These are phyloP conservation scores for Malus hybrid DNA, from an alignment of 331 rosid species.

Conservation along the genomic window DNA sequence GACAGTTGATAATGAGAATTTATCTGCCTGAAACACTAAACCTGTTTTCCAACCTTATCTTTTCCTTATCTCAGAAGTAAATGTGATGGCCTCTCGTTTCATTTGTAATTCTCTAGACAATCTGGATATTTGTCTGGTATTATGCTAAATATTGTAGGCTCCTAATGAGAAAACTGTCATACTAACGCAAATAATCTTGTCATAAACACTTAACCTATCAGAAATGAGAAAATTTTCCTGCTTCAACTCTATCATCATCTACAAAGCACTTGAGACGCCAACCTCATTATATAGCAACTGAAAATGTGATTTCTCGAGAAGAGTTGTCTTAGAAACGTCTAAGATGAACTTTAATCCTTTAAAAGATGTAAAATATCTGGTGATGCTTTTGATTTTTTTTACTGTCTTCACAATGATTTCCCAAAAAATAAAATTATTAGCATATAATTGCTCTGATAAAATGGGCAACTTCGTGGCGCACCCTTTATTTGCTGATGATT, in stretches of 20 bases:
- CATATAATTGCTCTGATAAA: neutral
- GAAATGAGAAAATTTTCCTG: neutral
- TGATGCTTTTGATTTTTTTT: neutral
- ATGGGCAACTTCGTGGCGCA: neutral
- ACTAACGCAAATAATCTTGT: neutral
- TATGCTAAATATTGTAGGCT: neutral
- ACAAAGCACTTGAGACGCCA: neutral
- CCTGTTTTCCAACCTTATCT: neutral
- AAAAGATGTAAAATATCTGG: neutral
- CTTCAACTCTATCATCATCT: neutral
- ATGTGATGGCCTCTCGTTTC: neutral
- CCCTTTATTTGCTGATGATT: neutral
- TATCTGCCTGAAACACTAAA: neutral
- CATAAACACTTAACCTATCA: neutral
- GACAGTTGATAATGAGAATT: neutral
- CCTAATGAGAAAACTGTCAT: neutral
- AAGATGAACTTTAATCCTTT: neutral
- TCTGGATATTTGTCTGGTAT: neutral
- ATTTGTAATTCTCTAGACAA: neutral
- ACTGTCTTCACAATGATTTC: neutral
- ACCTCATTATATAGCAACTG: neutral
- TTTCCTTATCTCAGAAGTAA: neutral
- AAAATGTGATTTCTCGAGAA: neutral
- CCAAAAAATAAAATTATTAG: neutral
- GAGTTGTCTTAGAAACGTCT: neutral